These are phyloP conservation scores for Luvunga scandens DNA, from an alignment of 345 rosid species.

Conservation along the genomic window DNA sequence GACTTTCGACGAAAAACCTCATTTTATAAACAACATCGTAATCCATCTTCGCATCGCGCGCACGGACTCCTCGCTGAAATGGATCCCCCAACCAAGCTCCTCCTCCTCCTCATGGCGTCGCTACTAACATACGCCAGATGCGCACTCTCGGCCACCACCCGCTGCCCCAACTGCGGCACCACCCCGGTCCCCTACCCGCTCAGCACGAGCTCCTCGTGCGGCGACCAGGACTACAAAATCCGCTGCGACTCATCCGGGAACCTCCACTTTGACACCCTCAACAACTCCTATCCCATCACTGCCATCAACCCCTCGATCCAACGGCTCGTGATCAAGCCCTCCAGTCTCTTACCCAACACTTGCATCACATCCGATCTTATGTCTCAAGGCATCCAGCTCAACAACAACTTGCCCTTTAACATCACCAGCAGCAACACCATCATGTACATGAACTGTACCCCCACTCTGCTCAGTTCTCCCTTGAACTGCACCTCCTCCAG, in stretches of 20 bases:
- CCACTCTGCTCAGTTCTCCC: constrained; percentile 27
- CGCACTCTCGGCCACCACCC: constrained; percentile 16
- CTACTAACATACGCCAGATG: constrained; percentile 18
- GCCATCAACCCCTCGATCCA: constrained; percentile 28
- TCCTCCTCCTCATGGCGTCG: constrained; percentile 31
- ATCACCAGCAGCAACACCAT: constrained; percentile 43
- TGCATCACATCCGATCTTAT: constrained; percentile 36
- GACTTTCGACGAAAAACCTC: neutral
- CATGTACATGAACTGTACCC: constrained; percentile 42
- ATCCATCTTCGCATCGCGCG: too few relatives aligned
- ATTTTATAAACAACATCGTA: too few relatives aligned
- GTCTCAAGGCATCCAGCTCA: constrained; percentile 31
- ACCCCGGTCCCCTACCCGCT: constrained; percentile 47
- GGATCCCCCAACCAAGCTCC: constrained; percentile 7
- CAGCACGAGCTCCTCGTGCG: constrained; percentile 42
- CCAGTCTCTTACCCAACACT: constrained; percentile 23
- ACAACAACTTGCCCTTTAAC: constrained; percentile 41
- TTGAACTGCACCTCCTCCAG: constrained; percentile 36
- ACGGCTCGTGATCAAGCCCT: constrained; percentile 38
- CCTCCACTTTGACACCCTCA: constrained; percentile 37
- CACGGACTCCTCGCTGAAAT: neutral
- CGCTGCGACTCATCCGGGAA: constrained; percentile 26
- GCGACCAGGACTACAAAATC: constrained; percentile 45
- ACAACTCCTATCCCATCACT: constrained; percentile 39
- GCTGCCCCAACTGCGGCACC: constrained; percentile 48